A percentile compares a stretch with the other conserved stretches of the same genome.
Evolutionary conservation across 192 early-diverging fungal genomes (phyloP).

Genomic region (Ambispora gerdemannii): DNA sequence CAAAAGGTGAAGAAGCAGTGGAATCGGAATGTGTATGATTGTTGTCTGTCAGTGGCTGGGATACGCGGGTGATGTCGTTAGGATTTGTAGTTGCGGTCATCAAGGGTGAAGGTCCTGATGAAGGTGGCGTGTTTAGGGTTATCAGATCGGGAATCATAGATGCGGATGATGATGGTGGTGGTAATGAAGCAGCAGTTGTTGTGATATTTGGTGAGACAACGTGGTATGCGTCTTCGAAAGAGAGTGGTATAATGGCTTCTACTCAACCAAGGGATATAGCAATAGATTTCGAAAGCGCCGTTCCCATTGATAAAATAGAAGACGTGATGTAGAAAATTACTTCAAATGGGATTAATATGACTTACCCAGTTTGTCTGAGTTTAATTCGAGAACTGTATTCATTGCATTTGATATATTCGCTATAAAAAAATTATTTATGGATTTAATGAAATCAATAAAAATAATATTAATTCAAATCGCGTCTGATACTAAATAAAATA

Average conservation of each 20-base stretch:
- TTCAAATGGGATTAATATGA: too few species aligned
- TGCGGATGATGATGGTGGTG: not conserved
- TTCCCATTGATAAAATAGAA: not conserved
- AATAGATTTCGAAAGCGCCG: not conserved
- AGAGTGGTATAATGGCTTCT: constrained; percentile 41
- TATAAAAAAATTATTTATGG: not conserved
- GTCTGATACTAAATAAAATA: not conserved
- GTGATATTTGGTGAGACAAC: constrained; percentile 40
- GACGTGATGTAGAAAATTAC: not conserved
- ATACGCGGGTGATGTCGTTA: not conserved
- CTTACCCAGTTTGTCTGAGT: constrained; percentile 7
- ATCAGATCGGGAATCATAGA: constrained; percentile 26
- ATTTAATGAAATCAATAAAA: not conserved
- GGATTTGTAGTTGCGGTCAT: not conserved
- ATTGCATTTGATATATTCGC: constrained; percentile 20
- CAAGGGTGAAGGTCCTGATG: not conserved
- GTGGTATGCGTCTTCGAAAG: constrained; percentile 60
- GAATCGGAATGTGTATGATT: not conserved
- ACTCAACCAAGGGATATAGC: not conserved
- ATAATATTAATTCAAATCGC: not conserved
- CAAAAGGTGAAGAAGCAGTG: not conserved
- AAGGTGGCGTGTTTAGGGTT: constrained; percentile 29
- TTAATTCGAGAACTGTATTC: constrained; percentile 7
- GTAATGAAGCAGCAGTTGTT: constrained; percentile 19
- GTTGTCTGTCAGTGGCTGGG: not conserved